Percentiles rank a stretch among this genome's conserved stretches.
phyloP scores from a whole-genome alignment of 1,139 yeast genomes.

The Debaryomyces sp. region DNA sequence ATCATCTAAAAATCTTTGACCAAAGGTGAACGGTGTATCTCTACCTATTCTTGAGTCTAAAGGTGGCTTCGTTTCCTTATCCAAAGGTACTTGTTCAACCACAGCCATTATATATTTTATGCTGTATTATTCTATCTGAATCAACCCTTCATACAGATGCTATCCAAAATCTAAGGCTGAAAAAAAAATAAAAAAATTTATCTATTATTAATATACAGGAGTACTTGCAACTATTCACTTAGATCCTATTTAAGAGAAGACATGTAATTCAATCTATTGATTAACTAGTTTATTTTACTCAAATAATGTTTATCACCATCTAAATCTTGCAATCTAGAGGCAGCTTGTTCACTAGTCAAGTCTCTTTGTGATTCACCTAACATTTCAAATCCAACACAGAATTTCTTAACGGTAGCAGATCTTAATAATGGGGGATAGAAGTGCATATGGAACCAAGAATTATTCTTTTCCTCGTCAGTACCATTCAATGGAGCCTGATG shows the following conservation, averaged over 20 bases:
- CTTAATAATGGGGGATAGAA: constrained; percentile 79
- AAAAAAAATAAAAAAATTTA: constrained; percentile 4
- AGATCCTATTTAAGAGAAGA: no score
- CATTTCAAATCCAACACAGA: constrained; percentile 78
- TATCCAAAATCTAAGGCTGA: neutral
- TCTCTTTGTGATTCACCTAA: constrained; percentile 81
- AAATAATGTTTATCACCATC: constrained; percentile 43
- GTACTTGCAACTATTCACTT: neutral
- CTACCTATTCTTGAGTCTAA: constrained; percentile 69
- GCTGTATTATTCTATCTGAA: neutral
- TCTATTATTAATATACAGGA: neutral
- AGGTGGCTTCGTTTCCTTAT: constrained; percentile 30
- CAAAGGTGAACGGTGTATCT: constrained; percentile 89
- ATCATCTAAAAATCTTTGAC: constrained; percentile 74
- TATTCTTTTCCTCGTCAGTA: constrained; percentile 37
- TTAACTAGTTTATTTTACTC: constrained; percentile 12
- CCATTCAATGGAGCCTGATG: constrained; percentile 69
- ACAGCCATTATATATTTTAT: neutral
- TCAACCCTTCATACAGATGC: neutral
- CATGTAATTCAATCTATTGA: neutral
- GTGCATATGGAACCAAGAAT: constrained; percentile 75
- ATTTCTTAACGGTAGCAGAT: constrained; percentile 74
- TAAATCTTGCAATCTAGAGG: constrained; percentile 53
- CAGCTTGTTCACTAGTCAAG: constrained; percentile 76
- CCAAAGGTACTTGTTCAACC: neutral